Conservation (phyloP, 805 yeast genomes). For the Saturnispora quitensis region DNA sequence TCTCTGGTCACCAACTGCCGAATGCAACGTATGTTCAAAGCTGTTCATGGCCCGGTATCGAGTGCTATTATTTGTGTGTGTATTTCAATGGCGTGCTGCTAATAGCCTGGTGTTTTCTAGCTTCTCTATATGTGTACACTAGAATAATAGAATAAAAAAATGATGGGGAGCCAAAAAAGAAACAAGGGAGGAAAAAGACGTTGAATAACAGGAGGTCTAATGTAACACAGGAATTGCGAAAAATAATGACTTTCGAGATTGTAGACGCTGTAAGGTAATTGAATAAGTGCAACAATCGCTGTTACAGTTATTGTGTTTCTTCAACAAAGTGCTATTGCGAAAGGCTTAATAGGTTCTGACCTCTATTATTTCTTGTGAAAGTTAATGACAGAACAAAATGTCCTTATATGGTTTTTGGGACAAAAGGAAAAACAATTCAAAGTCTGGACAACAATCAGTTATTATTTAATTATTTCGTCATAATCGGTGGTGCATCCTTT, state of each 20-base stretch:
- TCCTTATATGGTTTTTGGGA: neutral
- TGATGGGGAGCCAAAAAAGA: neutral
- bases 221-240: neutral
- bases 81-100: too few relatives aligned
- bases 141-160: neutral
- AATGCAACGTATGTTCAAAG: neutral
- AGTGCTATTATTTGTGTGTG: neutral
- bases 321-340: neutral
- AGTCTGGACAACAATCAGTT: neutral
- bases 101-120: neutral
- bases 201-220: neutral
- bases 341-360: neutral
- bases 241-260: too few relatives aligned
- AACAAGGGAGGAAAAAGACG: neutral
- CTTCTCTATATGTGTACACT: neutral
- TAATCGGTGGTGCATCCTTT: neutral
- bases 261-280: neutral
- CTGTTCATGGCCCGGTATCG: neutral
- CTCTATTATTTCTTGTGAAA: neutral
- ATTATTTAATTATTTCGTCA: neutral
- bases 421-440: neutral
- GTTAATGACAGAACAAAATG: neutral
- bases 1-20: neutral
- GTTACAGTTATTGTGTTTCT: neutral
- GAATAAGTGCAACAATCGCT: neutral